Base-by-base conservation (phyloP, 192 early-diverging fungal species). In the Neocallimastix lanati region DNA sequence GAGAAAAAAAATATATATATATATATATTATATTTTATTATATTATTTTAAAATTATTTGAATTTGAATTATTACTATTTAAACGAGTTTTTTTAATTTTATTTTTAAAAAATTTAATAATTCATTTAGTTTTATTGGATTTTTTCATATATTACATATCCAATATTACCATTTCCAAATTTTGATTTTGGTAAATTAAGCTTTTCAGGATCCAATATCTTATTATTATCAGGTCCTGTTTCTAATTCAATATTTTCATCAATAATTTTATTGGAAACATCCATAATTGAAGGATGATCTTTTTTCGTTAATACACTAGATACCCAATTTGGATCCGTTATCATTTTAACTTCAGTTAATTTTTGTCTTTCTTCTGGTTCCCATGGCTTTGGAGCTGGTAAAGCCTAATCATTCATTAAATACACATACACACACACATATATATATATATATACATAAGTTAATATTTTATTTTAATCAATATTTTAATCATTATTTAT, bases 291-390 rank as follows among this genome's bases (percentile, higher is more conserved):
- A 11, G 2, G 18, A 67, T 67, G 18, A 67, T 67, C 50, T n/a
- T 67, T 67, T n/a, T 67, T 67, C 0, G 6, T n/a, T n/a, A 67
- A n/a, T 9, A n/a, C 21, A 67, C 50, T 67, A 38, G 88, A 83
- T 25, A 91, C 87, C 90, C 90, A 91, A 77, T 90, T 89, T 13
- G 85, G 83, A 78, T 91, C 88, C 12, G 87, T 82, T 29, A 91
- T 77, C 76, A 89, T 80, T 58, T 88, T 89, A 27, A 90, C 78
- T 77, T 91, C 90, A 2, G 18, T n/a, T 67, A 67, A 67, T 67
- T 67, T 67, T n/a, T 67, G 25, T 67, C 9, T 67, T 67, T 67
- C 50, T n/a, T 67, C 50, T 67, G 25, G 11, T 67, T 67, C 50
- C 50, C 50, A 67, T 67, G 50, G 50, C 16, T 67, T 67, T 67